phyloP scores from a whole-genome alignment of 768 basidiomycete species.

The Pleurotus pulmonarius region DNA sequence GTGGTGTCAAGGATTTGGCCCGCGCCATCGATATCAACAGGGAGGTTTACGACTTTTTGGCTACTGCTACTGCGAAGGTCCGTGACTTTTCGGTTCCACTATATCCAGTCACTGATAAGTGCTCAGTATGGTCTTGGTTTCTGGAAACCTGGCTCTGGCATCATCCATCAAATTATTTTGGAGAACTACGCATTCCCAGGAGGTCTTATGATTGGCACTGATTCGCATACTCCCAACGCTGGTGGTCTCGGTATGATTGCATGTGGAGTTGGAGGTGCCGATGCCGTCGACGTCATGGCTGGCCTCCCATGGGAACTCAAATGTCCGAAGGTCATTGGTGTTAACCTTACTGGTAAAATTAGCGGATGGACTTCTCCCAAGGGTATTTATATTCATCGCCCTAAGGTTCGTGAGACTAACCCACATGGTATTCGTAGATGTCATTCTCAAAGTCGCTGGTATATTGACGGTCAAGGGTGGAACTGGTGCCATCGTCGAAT shows the following conservation, averaged over 20 bases:
- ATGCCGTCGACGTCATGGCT: constrained; percentile 99
- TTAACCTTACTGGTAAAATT: constrained; percentile 94
- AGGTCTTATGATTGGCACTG: constrained; percentile 99
- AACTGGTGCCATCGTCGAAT: constrained; percentile 98
- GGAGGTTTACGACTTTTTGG: constrained; percentile 99
- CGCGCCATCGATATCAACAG: constrained; percentile 92
- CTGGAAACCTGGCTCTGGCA: constrained; percentile 99
- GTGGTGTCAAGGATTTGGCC: constrained; percentile 89
- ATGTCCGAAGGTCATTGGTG: constrained; percentile 98
- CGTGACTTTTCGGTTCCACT: constrained; percentile 11
- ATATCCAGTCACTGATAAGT: background rate
- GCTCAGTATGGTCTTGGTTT: constrained; percentile 94
- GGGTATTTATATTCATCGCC: constrained; percentile 44
- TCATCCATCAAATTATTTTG: constrained; percentile 98
- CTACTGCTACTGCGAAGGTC: constrained; percentile 91
- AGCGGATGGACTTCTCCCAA: constrained; percentile 97
- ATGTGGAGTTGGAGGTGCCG: constrained; percentile 98
- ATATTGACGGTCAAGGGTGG: constrained; percentile 99
- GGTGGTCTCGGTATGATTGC: constrained; percentile 99
- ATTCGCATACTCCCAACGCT: constrained; percentile 98
- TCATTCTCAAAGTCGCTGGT: constrained; percentile 98
- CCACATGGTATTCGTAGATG: constrained; percentile 48
- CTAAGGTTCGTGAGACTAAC: background rate
- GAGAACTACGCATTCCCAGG: constrained; percentile 99
- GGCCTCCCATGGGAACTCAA: constrained; percentile 98